phyloP scores from a whole-genome alignment of 2,329 filamentous ascomycete genomes.

The Trichoderma endophyticum region DNA sequence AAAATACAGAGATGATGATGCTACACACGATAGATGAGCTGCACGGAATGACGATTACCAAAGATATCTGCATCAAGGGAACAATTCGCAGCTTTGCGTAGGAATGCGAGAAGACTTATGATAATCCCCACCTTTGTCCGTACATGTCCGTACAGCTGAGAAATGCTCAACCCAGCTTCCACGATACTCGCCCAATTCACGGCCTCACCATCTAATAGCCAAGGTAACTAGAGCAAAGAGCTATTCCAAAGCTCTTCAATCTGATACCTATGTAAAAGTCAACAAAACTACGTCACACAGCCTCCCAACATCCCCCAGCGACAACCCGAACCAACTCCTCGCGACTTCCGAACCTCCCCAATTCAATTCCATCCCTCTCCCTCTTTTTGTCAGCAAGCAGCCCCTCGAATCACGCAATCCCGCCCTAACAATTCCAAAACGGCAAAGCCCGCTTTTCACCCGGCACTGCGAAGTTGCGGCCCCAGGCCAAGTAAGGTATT shows the following conservation, averaged over 20 bases:
- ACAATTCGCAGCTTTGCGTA: background rate
- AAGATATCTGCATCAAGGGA: background rate
- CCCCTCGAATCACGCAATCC: conserved; percentile 5
- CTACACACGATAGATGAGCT: background rate
- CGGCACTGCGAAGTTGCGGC: background rate
- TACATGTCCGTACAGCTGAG: background rate
- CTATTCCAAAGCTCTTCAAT: background rate
- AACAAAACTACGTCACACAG: background rate
- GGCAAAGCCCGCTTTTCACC: background rate
- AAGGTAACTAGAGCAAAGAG: background rate
- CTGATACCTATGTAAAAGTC: background rate
- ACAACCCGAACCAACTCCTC: background rate
- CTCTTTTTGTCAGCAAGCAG: background rate
- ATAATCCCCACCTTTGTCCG: background rate
- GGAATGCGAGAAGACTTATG: too few species aligned
- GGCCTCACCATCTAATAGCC: background rate
- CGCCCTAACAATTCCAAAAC: background rate
- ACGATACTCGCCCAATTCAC: background rate
- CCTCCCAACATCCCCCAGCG: background rate
- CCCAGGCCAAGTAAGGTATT: background rate
- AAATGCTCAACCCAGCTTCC: background rate
- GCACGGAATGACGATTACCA: background rate
- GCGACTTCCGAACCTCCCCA: background rate
- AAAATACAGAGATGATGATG: background rate
- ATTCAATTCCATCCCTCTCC: background rate